Percentiles rank a stretch among this genome's conserved stretches.
phyloP scores from a whole-genome alignment of 202 grass and related monocot genomes.

The Alloteropsis angusta region DNA sequence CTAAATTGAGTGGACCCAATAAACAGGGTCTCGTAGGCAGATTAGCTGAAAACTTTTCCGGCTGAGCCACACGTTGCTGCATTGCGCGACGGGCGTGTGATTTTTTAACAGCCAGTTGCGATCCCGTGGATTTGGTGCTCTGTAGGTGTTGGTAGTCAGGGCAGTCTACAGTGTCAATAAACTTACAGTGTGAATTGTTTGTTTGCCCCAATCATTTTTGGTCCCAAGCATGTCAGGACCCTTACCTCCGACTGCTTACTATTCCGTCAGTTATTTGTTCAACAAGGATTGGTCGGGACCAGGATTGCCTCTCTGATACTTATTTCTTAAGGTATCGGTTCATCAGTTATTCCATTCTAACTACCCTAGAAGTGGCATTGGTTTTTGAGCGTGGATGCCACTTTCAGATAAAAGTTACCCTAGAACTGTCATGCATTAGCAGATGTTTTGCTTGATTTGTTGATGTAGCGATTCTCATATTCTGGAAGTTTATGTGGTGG shows the following conservation, averaged over 20 bases:
- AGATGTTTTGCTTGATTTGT: neutral
- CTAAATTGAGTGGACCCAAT: too few relatives aligned
- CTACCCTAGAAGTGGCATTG: neutral
- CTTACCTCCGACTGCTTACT: neutral
- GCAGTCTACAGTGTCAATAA: neutral
- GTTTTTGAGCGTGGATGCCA: neutral
- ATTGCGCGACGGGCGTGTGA: neutral
- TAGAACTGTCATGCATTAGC: neutral
- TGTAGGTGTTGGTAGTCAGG: neutral
- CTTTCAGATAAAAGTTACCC: conserved; percentile 13
- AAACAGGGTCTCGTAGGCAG: too few relatives aligned
- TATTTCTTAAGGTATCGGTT: neutral
- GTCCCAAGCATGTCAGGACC: neutral
- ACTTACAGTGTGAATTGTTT: neutral
- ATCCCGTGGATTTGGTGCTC: neutral
- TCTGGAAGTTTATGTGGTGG: neutral
- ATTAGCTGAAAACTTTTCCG: too few relatives aligned
- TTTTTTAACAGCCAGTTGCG: neutral
- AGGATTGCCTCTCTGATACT: conserved; percentile 8
- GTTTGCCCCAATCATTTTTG: neutral
- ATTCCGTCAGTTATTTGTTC: neutral
- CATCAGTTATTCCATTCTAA: neutral
- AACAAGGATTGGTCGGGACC: neutral
- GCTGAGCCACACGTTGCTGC: too few relatives aligned
- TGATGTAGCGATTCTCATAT: neutral